Conservation (phyloP, 1,139 yeast species). For the Candida neerlandica region DNA sequence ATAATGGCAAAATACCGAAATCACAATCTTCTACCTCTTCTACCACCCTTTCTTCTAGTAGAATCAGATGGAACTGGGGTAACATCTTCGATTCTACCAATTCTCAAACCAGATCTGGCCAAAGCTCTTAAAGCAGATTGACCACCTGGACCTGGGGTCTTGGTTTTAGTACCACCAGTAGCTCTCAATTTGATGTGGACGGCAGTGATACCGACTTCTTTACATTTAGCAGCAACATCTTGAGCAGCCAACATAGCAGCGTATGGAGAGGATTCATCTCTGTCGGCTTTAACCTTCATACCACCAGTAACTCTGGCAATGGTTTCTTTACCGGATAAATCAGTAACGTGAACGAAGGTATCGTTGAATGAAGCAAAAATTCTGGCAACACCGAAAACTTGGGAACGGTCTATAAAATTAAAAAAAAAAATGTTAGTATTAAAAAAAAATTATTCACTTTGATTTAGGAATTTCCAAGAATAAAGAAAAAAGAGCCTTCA, state of each 20-base stretch:
- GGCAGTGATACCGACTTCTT: slow-evolving; percentile 99
- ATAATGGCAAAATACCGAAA: slow-evolving; percentile 6
- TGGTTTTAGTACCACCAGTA: slow-evolving; percentile 99
- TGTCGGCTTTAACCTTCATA: slow-evolving; percentile 99
- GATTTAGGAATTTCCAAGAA: background rate
- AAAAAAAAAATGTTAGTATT: slow-evolving; percentile 10
- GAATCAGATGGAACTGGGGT: slow-evolving; percentile 99
- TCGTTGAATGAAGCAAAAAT: slow-evolving; percentile 99
- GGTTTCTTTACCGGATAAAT: slow-evolving; percentile 99
- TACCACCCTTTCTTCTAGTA: slow-evolving; percentile 99
- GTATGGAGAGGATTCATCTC: slow-evolving; percentile 99
- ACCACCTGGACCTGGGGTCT: slow-evolving; percentile 99
- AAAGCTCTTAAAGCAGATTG: slow-evolving; percentile 99
- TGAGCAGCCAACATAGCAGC: slow-evolving; percentile 99
- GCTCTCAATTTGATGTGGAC: slow-evolving; percentile 99
- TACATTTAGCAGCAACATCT: slow-evolving; percentile 98
- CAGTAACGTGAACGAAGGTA: slow-evolving; percentile 99
- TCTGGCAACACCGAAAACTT: slow-evolving; percentile 99
- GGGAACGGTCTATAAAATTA: slow-evolving; percentile 36
- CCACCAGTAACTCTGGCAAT: slow-evolving; percentile 99
- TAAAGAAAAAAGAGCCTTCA: background rate
- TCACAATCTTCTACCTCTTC: slow-evolving; percentile 99
- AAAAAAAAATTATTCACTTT: background rate
- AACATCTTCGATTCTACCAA: slow-evolving; percentile 99
- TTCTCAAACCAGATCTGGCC: slow-evolving; percentile 99